Evolutionary conservation across 768 basidiomycete genomes (phyloP).

Genomic region (Infundibulicybe gibba): DNA sequence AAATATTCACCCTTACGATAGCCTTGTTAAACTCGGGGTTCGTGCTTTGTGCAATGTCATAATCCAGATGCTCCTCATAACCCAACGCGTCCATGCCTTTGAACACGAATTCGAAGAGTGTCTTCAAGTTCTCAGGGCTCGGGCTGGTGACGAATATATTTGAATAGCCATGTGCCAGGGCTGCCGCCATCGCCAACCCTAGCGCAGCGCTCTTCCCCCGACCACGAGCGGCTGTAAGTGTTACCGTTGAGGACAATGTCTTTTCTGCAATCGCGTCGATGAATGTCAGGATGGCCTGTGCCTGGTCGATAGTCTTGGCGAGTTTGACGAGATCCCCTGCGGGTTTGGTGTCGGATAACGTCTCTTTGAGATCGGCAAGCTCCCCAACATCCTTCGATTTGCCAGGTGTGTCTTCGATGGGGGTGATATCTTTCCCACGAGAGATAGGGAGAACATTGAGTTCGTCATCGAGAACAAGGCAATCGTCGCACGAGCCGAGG

Average conservation of each 20-base stretch:
- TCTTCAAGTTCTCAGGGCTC: conserved; percentile 95
- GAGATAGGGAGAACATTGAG: conserved; percentile 97
- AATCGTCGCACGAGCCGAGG: conserved; percentile 88
- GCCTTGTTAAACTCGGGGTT: conserved; percentile 93
- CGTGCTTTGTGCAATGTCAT: conserved; percentile 94
- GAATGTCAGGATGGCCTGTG: conserved; percentile 90
- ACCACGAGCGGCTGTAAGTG: conserved; percentile 91
- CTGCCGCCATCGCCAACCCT: conserved; percentile 92
- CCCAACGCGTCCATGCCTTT: conserved; percentile 93
- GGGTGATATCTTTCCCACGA: conserved; percentile 86
- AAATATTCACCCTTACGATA: conserved; percentile 93
- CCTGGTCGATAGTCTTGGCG: conserved; percentile 91
- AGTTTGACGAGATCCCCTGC: conserved; percentile 88
- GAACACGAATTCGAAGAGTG: conserved; percentile 96
- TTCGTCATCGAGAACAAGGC: conserved; percentile 95
- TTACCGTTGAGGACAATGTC: conserved; percentile 90
- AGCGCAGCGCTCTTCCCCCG: conserved; percentile 96
- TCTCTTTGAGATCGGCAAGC: conserved; percentile 75
- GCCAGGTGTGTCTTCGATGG: conserved; percentile 44
- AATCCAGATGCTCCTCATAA: conserved; percentile 97
- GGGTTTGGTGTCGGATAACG: conserved; percentile 77
- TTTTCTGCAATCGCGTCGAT: conserved; percentile 93
- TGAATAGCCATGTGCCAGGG: conserved; percentile 89
- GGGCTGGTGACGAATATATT: conserved; percentile 99
- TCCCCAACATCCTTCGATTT: conserved; percentile 48